Conservation (phyloP, 1,284 basidiomycete genomes). For the Earliella scabrosa region DNA sequence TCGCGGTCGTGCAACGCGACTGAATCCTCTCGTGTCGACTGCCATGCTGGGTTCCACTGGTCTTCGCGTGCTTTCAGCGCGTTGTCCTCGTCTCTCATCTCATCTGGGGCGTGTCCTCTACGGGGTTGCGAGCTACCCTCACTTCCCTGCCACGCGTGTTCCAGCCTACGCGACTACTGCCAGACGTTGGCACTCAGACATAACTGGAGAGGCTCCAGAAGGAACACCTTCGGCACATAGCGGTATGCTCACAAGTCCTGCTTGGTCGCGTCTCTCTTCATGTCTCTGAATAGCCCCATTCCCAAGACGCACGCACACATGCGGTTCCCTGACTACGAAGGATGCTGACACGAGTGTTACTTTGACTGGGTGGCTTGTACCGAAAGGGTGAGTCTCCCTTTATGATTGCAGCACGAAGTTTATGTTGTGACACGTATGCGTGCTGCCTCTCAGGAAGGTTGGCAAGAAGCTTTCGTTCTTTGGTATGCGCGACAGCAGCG, state of each 20-base stretch:
- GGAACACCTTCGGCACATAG: neutral
- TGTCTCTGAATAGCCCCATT: conserved; percentile 15
- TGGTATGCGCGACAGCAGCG: conserved; percentile 78
- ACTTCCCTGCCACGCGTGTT: too few relatives aligned
- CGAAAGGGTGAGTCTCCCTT: conserved; percentile 15
- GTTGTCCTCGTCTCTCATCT: too few relatives aligned
- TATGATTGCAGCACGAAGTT: too few relatives aligned
- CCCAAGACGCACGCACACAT: conserved; percentile 21
- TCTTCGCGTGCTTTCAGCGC: too few relatives aligned
- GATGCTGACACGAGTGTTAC: conserved; percentile 14
- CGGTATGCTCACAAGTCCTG: neutral
- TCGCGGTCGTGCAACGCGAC: too few relatives aligned
- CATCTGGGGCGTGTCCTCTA: too few relatives aligned
- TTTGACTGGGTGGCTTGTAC: conserved; percentile 19
- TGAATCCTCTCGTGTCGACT: too few relatives aligned
- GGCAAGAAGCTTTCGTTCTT: conserved; percentile 75
- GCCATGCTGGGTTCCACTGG: too few relatives aligned
- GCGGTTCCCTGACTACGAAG: conserved; percentile 8
- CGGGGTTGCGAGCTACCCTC: too few relatives aligned
- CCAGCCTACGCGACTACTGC: too few relatives aligned
- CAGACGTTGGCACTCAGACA: too few relatives aligned
- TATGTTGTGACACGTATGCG: neutral
- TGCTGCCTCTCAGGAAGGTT: conserved; percentile 53
- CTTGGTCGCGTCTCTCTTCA: neutral
- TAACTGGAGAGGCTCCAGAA: too few relatives aligned